Base-by-base conservation (phyloP, 1,139 yeast species). In the Saccharomyces hybrid region DNA sequence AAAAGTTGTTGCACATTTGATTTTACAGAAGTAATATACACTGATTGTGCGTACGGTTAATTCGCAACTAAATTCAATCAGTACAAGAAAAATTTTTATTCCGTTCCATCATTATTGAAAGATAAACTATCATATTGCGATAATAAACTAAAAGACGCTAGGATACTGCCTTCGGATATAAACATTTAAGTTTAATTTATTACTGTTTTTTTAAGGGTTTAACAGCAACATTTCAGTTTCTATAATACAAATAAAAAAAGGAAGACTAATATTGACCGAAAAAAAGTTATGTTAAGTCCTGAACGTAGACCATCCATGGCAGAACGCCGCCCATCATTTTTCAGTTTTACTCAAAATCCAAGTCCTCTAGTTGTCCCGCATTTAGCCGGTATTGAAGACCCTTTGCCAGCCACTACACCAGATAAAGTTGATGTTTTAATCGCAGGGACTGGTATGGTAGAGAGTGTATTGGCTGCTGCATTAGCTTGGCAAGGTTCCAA, bases 401-500 rank as follows among this genome's bases (percentile, higher is more conserved):
- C 93, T 2, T 77, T 73, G 34, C 74, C 76, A 1, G 75, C 71
- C 46, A 62, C 70, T 2, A 72, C 75, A 49, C 80, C 88, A n/a
- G 85, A 83, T 53, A 77, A 81, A 56, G 88, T 89, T 64, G 99
- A 93, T 66, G 96, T 93, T 27, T 77, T 93, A 49, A 85, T 93
- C 55, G 79, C 87, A 61, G 99, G 99, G 41, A 93, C 99, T 0
- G 98, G 98, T 1, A 76, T 95, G 49, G 84, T 84, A 3, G 96
- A 95, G 70, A 82, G 90, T 62, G 84, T 95, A 13, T 73, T 91
- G 54, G 96, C 98, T 0, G 96, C 98, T 3, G 93, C 98, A 0
- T 76, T 93, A 54, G 86, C 97, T n/a, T 93, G 99, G 98, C 96
- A 89, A 65, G 98, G 98, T 13, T 84, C 93, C 16, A 83, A 79